Percentiles rank a stretch among this genome's conserved stretches.
Evolutionary conservation across 2,329 filamentous ascomycete species (phyloP).

Genomic region (Aspergillus texensis): DNA sequence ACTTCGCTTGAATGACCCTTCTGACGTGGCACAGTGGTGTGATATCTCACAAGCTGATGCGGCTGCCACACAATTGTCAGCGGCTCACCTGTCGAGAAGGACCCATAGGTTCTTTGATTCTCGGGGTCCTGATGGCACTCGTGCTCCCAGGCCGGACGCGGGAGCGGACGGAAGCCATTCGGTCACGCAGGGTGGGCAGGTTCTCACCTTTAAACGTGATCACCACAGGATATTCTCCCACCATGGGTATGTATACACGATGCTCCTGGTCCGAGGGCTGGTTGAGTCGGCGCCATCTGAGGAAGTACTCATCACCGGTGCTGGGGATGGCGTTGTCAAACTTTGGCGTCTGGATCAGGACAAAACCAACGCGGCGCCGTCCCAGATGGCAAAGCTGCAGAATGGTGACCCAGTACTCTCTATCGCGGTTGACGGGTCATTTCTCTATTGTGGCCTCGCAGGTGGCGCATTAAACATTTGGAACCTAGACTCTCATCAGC

Average conservation of each 20-base stretch:
- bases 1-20: neutral
- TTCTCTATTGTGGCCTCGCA: constrained; percentile 87
- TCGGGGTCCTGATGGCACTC: constrained; percentile 76
- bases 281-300: constrained; percentile 65
- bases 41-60: constrained; percentile 64
- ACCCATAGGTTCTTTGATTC: constrained; percentile 94
- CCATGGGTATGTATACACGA: constrained; percentile 94
- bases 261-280: constrained; percentile 79
- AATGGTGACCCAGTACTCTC: constrained; percentile 72
- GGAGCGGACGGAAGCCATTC: constrained; percentile 53
- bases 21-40: constrained; percentile 64
- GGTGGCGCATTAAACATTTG: constrained; percentile 91
- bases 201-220: constrained; percentile 78
- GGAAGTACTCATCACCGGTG: constrained; percentile 86
- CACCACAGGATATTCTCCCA: constrained; percentile 89
- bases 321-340: constrained; percentile 91
- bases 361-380: constrained; percentile 60
- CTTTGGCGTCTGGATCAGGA: constrained; percentile 77
- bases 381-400: constrained; percentile 68
- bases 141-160: constrained; percentile 71
- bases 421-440: constrained; percentile 83
- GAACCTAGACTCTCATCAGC: constrained; percentile 93
- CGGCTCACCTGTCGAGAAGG: constrained; percentile 72
- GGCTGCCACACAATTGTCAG: constrained; percentile 65
- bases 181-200: constrained; percentile 61